phyloP scores from a whole-genome alignment of 306 rosid genomes.

The Quercus mongolica region DNA sequence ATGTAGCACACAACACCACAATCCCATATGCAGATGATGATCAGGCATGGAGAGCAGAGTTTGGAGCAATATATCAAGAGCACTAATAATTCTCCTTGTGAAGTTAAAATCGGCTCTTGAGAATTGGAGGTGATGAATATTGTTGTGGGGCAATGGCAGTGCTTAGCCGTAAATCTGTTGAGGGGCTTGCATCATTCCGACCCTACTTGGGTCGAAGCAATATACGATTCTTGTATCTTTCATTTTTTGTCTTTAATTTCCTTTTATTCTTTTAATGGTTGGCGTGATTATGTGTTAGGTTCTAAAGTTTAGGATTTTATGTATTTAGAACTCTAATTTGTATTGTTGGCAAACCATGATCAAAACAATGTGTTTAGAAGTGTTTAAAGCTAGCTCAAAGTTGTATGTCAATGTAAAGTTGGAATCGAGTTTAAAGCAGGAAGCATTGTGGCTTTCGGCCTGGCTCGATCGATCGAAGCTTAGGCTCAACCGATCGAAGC shows the following conservation, averaged over 20 bases:
- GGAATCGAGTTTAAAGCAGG: too few species aligned
- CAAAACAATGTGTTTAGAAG: too few species aligned
- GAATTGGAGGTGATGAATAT: not conserved
- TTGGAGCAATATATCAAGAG: slow-evolving; percentile 94
- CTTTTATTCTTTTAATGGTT: not conserved
- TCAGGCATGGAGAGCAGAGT: slow-evolving; percentile 93
- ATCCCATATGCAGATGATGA: slow-evolving; percentile 51
- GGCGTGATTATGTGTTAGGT: not conserved
- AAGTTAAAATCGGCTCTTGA: not conserved
- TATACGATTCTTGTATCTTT: not conserved
- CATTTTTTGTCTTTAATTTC: not conserved
- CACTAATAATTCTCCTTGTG: slow-evolving; percentile 44
- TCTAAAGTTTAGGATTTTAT: too few species aligned
- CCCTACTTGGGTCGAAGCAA: slow-evolving; percentile 20
- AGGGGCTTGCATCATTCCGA: not conserved
- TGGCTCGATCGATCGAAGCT: too few species aligned
- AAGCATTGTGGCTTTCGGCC: too few species aligned
- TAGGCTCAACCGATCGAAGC: too few species aligned
- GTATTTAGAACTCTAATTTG: too few species aligned
- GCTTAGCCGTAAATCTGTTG: too few species aligned
- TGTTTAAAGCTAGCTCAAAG: too few species aligned
- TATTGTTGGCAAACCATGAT: too few species aligned
- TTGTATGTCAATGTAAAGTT: too few species aligned
- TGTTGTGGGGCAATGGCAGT: not conserved
- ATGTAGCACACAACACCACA: slow-evolving; percentile 32